A percentile compares a stretch with the other conserved stretches of the same genome.
These are phyloP conservation scores for Colletotrichum tanaceti DNA, from an alignment of 2,329 filamentous ascomycete genomes.

Conservation along the genomic window DNA sequence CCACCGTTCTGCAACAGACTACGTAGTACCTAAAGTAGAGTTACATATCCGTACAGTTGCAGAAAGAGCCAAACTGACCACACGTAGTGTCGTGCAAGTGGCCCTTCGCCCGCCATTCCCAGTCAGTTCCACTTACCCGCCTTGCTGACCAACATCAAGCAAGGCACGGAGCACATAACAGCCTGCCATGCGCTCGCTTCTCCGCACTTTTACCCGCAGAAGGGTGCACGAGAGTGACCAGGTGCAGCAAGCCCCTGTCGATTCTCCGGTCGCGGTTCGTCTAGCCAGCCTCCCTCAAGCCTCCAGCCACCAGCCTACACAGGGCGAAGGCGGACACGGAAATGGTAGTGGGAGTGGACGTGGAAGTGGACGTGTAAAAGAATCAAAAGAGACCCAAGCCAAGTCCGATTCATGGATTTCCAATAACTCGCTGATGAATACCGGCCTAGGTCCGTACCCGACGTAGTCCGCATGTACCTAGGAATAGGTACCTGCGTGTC, in stretches of 20 bases:
- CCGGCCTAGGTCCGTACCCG: too few species aligned
- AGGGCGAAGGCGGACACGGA: too few species aligned
- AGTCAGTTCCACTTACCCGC: conserved; percentile 9
- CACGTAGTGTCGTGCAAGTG: conserved; percentile 7
- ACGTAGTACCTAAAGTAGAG: too few species aligned
- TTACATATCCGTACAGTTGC: neutral
- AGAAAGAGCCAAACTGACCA: conserved; percentile 1
- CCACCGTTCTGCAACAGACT: neutral
- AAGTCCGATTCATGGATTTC: neutral
- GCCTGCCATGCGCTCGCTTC: conserved; percentile 25
- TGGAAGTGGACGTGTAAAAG: neutral
- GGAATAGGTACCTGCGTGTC: neutral
- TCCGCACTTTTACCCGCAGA: conserved; percentile 19
- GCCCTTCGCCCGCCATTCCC: conserved; percentile 17
- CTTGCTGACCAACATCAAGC: conserved; percentile 36
- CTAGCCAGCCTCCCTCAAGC: conserved; percentile 3
- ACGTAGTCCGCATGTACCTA: too few species aligned
- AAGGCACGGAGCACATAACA: conserved; percentile 35
- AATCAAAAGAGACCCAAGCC: neutral
- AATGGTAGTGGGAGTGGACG: neutral
- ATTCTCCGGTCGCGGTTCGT: conserved; percentile 7
- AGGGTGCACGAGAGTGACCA: neutral
- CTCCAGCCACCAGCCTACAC: neutral
- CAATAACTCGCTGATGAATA: neutral
- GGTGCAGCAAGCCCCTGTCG: conserved; percentile 13